Conservation (phyloP, 768 basidiomycete genomes). For the Xanthoconium purpureum region DNA sequence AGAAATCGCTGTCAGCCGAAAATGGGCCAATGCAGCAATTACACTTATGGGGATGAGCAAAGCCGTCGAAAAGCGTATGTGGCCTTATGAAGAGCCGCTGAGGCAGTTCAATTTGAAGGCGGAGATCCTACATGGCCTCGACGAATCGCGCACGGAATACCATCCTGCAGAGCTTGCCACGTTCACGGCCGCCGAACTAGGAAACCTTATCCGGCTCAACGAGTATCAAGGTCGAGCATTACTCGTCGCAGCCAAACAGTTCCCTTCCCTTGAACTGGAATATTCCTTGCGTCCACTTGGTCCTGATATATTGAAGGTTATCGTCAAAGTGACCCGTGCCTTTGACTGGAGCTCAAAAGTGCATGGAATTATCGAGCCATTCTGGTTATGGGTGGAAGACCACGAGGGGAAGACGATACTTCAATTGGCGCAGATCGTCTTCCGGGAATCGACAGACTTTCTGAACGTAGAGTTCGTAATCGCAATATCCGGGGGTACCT, state of each 20-base stretch:
- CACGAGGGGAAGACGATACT: slow-evolving; percentile 76
- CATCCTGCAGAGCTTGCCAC: slow-evolving; percentile 67
- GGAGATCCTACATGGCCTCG: slow-evolving; percentile 76
- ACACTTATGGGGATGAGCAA: slow-evolving; percentile 91
- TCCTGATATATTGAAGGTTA: slow-evolving; percentile 77
- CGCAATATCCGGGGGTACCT: slow-evolving; percentile 56
- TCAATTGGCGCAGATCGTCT: slow-evolving; percentile 69
- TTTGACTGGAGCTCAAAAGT: slow-evolving; percentile 81
- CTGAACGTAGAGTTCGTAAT: slow-evolving; percentile 78
- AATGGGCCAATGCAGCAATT: slow-evolving; percentile 81
- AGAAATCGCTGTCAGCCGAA: slow-evolving; percentile 89
- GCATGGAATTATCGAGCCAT: slow-evolving; percentile 78
- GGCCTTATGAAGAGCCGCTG: slow-evolving; percentile 93
- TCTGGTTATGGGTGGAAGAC: slow-evolving; percentile 97
- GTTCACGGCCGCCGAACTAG: slow-evolving; percentile 66
- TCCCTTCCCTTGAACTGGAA: slow-evolving; percentile 68
- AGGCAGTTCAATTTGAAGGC: slow-evolving; percentile 74
- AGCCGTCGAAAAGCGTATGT: slow-evolving; percentile 85
- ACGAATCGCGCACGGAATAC: slow-evolving; percentile 79
- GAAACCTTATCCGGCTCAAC: slow-evolving; percentile 81
- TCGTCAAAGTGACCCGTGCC: slow-evolving; percentile 54
- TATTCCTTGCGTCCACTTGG: slow-evolving; percentile 79
- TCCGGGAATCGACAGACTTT: slow-evolving; percentile 60
- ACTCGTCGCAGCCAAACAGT: slow-evolving; percentile 74
- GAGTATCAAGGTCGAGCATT: slow-evolving; percentile 80